Base-by-base conservation (phyloP, 306 rosid species). In the Carpinus fangiana region DNA sequence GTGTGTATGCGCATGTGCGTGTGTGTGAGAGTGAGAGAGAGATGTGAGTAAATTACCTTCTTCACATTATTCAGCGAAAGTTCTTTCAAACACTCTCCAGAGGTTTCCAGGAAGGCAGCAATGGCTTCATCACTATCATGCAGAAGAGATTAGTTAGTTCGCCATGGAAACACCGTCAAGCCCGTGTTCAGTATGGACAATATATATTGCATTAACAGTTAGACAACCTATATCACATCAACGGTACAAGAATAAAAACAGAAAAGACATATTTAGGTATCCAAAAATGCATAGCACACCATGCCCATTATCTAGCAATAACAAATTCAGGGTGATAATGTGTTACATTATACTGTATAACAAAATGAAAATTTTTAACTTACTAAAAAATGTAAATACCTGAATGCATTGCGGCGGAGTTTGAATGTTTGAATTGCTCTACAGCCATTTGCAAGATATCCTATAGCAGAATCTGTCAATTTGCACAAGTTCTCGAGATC, bases 91-190 rank as follows among this genome's bases (percentile, higher is more conserved):
- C 55, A 62, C 70, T 67, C 88, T 78, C 94, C 97, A 36, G 66
- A 76, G n/a, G 82, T 85, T 81, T 86, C 91, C 75, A 95, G 55
- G 76, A 90, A 93, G 26, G 96, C 98, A 72, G 96, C 96, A 79
- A 95, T 76, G 67, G 97, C 90, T 76, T 90, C 93, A 80, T 95
- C 98, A 81, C 98, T 94, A 77, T 53, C 79, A 70, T 51, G 43
- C 18, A 76, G 75, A 43, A 83, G 74, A 70, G 20, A 34, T 13
- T 34, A 54, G 73, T 79, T 28, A 74, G 20, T 78, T 72, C 72
- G 61, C 67, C 80, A 26, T 28, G 12, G 12, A 41, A 55, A 52
- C 18, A 26, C 77, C 17, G 52, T 77, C 64, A 74, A 83, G 20
- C 1, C 11, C 31, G 23, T n/a, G 69, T 61, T 28, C 75, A 18